These are phyloP conservation scores for Penicillium daleae DNA, from an alignment of 495 filamentous ascomycete species.

Conservation along the genomic window DNA sequence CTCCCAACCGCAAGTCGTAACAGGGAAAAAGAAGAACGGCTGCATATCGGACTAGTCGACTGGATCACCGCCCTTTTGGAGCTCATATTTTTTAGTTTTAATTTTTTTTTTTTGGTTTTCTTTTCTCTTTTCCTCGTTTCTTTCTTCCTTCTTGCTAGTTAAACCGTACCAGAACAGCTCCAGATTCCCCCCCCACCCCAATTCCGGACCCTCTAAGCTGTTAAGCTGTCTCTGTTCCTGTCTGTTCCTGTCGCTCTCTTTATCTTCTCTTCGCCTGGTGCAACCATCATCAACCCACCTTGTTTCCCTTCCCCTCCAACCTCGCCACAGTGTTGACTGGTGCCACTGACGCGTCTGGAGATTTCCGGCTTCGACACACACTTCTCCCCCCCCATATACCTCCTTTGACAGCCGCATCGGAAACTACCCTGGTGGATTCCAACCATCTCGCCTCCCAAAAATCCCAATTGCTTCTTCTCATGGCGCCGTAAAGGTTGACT, in stretches of 20 bases:
- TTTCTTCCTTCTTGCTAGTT: too few relatives aligned
- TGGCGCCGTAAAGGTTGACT: conserved; percentile 39
- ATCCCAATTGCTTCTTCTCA: conserved; percentile 38
- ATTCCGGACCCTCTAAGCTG: conserved; percentile 24
- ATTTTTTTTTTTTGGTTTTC: not conserved
- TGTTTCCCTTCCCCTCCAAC: not conserved
- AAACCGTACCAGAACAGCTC: too few relatives aligned
- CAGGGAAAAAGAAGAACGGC: not conserved
- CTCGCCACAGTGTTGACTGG: conserved; percentile 35
- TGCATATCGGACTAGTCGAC: conserved; percentile 13
- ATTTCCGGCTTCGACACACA: conserved; percentile 5
- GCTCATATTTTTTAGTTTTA: too few relatives aligned
- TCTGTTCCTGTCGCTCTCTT: too few relatives aligned
- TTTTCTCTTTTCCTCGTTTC: conserved; percentile 4
- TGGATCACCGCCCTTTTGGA: conserved; percentile 20
- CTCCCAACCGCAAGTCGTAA: conserved; percentile 1
- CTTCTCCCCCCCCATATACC: conserved; percentile 13
- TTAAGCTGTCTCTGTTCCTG: too few relatives aligned
- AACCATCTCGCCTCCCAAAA: conserved; percentile 6
- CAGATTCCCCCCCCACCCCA: conserved; percentile 19
- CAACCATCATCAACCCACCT: conserved; percentile 18
- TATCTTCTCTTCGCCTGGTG: conserved; percentile 18
- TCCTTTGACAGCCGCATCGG: conserved; percentile 3
- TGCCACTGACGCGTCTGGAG: conserved; percentile 11
- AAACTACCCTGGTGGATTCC: not conserved